Evolutionary conservation across 2,329 filamentous ascomycete species (phyloP).

Genomic region (Aureobasidium sp.): DNA sequence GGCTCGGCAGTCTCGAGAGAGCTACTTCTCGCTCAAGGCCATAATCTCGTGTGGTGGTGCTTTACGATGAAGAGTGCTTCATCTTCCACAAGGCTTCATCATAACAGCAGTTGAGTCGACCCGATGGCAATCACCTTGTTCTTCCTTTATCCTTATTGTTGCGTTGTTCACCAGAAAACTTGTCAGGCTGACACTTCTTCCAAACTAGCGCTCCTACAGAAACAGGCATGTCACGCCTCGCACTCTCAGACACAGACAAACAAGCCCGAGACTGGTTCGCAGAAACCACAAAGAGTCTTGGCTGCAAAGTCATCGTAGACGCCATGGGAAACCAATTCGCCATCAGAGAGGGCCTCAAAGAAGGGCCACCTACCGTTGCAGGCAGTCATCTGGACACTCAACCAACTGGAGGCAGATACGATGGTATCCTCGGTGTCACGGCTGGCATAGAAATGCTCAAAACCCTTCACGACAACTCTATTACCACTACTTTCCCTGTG

Average conservation of each 20-base stretch:
- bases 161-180: background rate
- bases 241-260: constrained; percentile 65
- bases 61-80: too few species aligned
- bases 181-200: background rate
- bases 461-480: constrained; percentile 58
- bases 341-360: constrained; percentile 54
- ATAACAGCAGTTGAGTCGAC: too few species aligned
- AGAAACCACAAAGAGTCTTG: constrained; percentile 53
- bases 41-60: too few species aligned
- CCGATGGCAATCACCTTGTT: too few species aligned
- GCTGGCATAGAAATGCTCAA: constrained; percentile 67
- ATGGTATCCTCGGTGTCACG: constrained; percentile 68
- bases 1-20: too few species aligned
- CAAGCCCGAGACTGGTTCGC: constrained; percentile 70
- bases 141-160: too few species aligned
- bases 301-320: constrained; percentile 63
- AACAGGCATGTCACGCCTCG: constrained; percentile 69
- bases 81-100: too few species aligned
- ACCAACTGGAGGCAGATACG: constrained; percentile 60
- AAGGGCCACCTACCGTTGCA: constrained; percentile 58
- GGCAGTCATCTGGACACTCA: constrained; percentile 59
- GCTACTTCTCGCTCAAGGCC: too few species aligned
- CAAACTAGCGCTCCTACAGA: constrained; percentile 47
- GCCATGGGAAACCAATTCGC: constrained; percentile 78
- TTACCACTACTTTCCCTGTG: constrained; percentile 64